Evolutionary conservation across 768 basidiomycete genomes (phyloP).

Genomic region (Cyathus striatus): DNA sequence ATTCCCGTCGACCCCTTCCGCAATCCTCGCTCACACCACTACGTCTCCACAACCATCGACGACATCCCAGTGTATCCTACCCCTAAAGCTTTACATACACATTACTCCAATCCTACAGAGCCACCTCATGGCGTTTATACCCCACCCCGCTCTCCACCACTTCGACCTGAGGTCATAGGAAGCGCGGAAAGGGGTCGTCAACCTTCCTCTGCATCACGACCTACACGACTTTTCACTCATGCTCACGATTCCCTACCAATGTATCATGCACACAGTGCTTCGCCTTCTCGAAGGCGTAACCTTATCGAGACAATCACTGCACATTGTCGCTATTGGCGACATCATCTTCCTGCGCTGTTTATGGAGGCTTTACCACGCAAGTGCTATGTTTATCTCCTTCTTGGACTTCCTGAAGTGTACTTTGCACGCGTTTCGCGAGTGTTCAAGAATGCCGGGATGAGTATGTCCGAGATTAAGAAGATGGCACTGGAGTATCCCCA

Average conservation of each 20-base stretch:
- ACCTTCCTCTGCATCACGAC: background rate
- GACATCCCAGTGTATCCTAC: background rate
- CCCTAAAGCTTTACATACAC: background rate
- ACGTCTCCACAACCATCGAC: background rate
- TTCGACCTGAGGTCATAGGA: background rate
- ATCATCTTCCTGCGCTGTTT: conserved; percentile 12
- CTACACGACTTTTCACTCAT: background rate
- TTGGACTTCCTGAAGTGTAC: conserved; percentile 60
- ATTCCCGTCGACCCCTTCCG: background rate
- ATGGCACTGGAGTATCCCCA: conserved; percentile 12
- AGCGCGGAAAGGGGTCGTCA: background rate
- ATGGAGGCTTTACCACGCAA: conserved; percentile 22
- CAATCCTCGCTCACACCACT: background rate
- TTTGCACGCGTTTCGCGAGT: conserved; percentile 60
- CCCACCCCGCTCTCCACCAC: background rate
- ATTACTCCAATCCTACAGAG: background rate
- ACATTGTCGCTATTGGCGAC: background rate
- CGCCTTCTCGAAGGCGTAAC: background rate
- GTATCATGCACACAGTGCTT: background rate
- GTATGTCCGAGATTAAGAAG: conserved; percentile 45
- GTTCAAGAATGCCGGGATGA: conserved; percentile 62
- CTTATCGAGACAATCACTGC: background rate
- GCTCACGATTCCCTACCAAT: background rate
- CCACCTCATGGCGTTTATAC: background rate
- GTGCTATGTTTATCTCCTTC: conserved; percentile 31